phyloP scores from a whole-genome alignment of 257 asterid species.

The Solanum habrochaites region DNA sequence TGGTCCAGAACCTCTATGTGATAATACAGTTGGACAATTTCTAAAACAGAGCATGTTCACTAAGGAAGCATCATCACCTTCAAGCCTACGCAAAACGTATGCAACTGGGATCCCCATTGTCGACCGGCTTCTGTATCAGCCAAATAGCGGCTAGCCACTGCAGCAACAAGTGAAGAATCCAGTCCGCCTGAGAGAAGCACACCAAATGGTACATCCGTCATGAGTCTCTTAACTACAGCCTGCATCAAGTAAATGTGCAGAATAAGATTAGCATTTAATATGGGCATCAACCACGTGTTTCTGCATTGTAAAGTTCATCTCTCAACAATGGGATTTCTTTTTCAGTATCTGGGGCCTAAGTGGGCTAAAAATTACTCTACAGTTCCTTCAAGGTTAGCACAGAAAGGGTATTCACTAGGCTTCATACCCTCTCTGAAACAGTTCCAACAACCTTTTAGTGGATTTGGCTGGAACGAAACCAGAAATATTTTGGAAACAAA shows the following conservation, averaged over 20 bases:
- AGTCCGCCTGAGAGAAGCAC: constrained; percentile 98
- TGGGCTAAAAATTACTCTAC: neutral
- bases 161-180: constrained; percentile 97
- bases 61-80: constrained; percentile 32
- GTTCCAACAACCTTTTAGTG: neutral
- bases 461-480: neutral
- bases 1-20: neutral
- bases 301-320: neutral
- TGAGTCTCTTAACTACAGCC: constrained; percentile 94
- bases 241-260: constrained; percentile 12
- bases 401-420: neutral
- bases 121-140: constrained; percentile 52
- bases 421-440: neutral
- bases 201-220: constrained; percentile 99
- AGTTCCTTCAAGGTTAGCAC: neutral
- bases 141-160: constrained; percentile 88
- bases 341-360: neutral
- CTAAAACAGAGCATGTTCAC: neutral
- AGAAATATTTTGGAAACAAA: neutral
- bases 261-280: constrained; percentile 4
- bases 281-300: neutral
- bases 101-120: constrained; percentile 89
- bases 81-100: constrained; percentile 84
- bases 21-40: neutral
- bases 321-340: neutral